Evolutionary conservation across 192 early-diverging fungal species (phyloP).

Genomic region (Coemansia reversa): DNA sequence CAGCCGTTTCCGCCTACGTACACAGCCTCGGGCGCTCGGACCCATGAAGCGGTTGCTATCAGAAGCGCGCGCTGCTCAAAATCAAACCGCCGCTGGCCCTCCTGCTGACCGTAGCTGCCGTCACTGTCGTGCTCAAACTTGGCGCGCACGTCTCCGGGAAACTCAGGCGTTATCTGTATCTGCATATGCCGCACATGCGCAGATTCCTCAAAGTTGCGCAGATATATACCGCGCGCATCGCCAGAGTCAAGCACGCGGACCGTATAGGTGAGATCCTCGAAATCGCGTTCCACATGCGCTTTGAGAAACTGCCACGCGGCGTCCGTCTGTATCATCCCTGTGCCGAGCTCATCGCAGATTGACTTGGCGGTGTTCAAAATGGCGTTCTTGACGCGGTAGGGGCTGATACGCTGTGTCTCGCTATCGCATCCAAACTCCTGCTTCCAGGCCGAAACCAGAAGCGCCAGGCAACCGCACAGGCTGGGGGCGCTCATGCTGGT

Average conservation of each 20-base stretch:
- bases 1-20: slow-evolving; percentile 66
- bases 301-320: slow-evolving; percentile 81
- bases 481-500: slow-evolving; percentile 95
- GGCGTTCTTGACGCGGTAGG: slow-evolving; percentile 81
- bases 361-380: slow-evolving; percentile 71
- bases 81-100: slow-evolving; percentile 62
- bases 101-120: slow-evolving; percentile 56
- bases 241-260: slow-evolving; percentile 23
- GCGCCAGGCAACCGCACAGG: slow-evolving; percentile 79
- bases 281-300: slow-evolving; percentile 54
- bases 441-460: slow-evolving; percentile 87
- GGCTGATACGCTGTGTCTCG: slow-evolving; percentile 65
- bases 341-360: slow-evolving; percentile 73
- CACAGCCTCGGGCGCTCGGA: slow-evolving; percentile 70
- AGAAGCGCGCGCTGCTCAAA: slow-evolving; percentile 80
- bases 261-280: slow-evolving; percentile 72
- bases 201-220: slow-evolving; percentile 76
- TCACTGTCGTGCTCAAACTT: slow-evolving; percentile 65
- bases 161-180: slow-evolving; percentile 36
- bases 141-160: slow-evolving; percentile 53
- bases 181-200: slow-evolving; percentile 59
- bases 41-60: slow-evolving; percentile 72
- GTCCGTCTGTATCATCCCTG: slow-evolving; percentile 86
- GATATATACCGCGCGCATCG: slow-evolving; percentile 71
- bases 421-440: slow-evolving; percentile 21